Base-by-base conservation (phyloP, 2,329 filamentous ascomycete genomes). In the Mycosphaerella sp. region DNA sequence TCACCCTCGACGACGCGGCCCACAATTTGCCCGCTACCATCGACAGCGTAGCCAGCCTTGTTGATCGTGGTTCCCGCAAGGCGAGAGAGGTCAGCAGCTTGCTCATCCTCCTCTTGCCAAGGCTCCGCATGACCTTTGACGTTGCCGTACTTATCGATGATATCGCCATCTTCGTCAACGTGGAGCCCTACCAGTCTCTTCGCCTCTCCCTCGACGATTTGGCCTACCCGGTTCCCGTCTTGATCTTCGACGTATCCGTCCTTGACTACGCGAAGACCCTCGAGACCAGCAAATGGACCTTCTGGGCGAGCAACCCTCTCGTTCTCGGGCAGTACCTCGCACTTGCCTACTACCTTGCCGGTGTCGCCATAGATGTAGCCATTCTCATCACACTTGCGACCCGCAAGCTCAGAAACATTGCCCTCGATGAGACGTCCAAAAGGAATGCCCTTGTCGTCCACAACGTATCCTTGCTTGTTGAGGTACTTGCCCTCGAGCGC, bases 81-180 rank as follows among this genome's bases (percentile, higher is more conserved):
- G n/a, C 73, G 68, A 17, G 78, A 81, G n/a, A 82, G 70, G 58
- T 83, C 79, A 7, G 71, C 74, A 59, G 73, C 72, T 42, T 61
- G 66, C 50, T 65, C 69, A 37, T 67, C 71, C 61, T 79, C 78
- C 50, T 70, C 70, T 54, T 74, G 70, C 79, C 81, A 64, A 10
- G 77, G 77, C 62, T 81, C 78, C 49, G 79, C 80, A 44, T 79
- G 78, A 10, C 79, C 80, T 65, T 82, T 76, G 46, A 79, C 76
- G 58, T 81, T 82, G 57, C 80, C 80, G 59, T 77, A 89, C 67
- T 82, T 83, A 73, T 93, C 88, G 48, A 86, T 75, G 25, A 94
- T 82, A 52, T 93, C 88, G 36, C 88, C 88, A 58, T 94, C 88
- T 57, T 88, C 84, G 52, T 94, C 88, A 13, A 93, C 87, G 8